Conservation (phyloP, 768 basidiomycete species). For the Cyclocybe cylindracea region DNA sequence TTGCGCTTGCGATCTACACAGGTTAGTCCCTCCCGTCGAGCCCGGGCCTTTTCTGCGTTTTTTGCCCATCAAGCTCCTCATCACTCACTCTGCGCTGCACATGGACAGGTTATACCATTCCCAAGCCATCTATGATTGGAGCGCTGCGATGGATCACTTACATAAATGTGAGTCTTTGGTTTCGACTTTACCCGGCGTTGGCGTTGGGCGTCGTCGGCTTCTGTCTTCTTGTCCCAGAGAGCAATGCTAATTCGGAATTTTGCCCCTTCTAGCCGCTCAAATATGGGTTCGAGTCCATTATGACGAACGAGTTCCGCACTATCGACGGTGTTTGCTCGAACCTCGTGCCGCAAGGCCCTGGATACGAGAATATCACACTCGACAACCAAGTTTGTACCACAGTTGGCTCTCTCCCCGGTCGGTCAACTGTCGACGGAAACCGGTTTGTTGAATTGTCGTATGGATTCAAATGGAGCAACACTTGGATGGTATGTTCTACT, state of each 20-base stretch:
- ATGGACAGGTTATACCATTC: slow-evolving; percentile 44
- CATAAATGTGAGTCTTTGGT: slow-evolving; percentile 17
- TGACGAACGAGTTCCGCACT: slow-evolving; percentile 83
- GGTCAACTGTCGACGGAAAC: slow-evolving; percentile 59
- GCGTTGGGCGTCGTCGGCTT: background rate
- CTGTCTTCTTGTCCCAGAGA: background rate
- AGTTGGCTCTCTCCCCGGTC: slow-evolving; percentile 61
- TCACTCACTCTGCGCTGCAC: slow-evolving; percentile 43
- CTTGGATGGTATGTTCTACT: slow-evolving; percentile 38
- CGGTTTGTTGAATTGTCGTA: slow-evolving; percentile 47
- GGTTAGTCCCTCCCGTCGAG: slow-evolving; percentile 26
- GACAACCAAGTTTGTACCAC: slow-evolving; percentile 76
- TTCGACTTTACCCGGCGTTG: background rate
- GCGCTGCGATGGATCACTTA: slow-evolving; percentile 69
- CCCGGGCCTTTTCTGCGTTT: slow-evolving; percentile 34
- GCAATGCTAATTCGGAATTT: background rate
- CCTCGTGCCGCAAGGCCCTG: slow-evolving; percentile 62
- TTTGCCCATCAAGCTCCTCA: background rate
- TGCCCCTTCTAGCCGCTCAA: slow-evolving; percentile 25
- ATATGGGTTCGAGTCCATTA: slow-evolving; percentile 57
- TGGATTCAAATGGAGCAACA: slow-evolving; percentile 39
- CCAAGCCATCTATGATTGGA: slow-evolving; percentile 65
- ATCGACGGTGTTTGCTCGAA: slow-evolving; percentile 59
- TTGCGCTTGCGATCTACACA: slow-evolving; percentile 32
- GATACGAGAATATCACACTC: slow-evolving; percentile 57